Percentiles rank a stretch among this genome's conserved stretches.
These are phyloP conservation scores for Rhodotorula diobovata DNA, from an alignment of 768 basidiomycete genomes.

Conservation along the genomic window DNA sequence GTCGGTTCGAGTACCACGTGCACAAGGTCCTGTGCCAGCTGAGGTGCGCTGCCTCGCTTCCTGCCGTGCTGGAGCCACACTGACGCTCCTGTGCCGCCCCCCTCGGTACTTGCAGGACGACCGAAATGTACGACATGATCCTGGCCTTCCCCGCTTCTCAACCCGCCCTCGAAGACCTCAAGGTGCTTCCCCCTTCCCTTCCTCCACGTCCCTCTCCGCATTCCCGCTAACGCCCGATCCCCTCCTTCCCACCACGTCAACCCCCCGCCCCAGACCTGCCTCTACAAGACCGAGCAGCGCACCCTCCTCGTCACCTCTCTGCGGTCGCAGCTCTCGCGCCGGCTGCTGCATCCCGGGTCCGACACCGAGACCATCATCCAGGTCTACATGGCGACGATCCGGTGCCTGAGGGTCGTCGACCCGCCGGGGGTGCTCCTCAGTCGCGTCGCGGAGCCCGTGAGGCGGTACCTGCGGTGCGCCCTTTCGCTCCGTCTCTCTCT, in stretches of 20 bases:
- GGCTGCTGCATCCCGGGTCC: slow-evolving; percentile 90
- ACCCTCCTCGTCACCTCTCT: slow-evolving; percentile 27
- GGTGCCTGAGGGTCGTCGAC: slow-evolving; percentile 81
- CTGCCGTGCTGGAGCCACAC: slow-evolving; percentile 46
- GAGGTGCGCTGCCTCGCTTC: not conserved
- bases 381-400: slow-evolving; percentile 88
- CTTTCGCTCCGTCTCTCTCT: too few relatives aligned
- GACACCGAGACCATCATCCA: slow-evolving; percentile 84
- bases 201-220: too few relatives aligned
- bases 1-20: slow-evolving; percentile 86
- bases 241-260: not conserved
- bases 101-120: slow-evolving; percentile 49
- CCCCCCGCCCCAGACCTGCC: slow-evolving; percentile 43
- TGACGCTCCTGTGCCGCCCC: not conserved
- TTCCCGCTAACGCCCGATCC: not conserved
- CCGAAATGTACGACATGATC: slow-evolving; percentile 92
- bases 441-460: slow-evolving; percentile 88
- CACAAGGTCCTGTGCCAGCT: slow-evolving; percentile 55
- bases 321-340: slow-evolving; percentile 50
- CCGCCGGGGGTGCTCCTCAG: slow-evolving; percentile 87
- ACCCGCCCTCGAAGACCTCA: slow-evolving; percentile 78
- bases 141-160: slow-evolving; percentile 85
- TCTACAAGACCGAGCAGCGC: slow-evolving; percentile 47
- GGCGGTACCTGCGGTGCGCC: slow-evolving; percentile 73
- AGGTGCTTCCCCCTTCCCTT: slow-evolving; percentile 50